Base-by-base conservation (phyloP, 768 basidiomycete species). In the Lepiota brunneoincarnata region DNA sequence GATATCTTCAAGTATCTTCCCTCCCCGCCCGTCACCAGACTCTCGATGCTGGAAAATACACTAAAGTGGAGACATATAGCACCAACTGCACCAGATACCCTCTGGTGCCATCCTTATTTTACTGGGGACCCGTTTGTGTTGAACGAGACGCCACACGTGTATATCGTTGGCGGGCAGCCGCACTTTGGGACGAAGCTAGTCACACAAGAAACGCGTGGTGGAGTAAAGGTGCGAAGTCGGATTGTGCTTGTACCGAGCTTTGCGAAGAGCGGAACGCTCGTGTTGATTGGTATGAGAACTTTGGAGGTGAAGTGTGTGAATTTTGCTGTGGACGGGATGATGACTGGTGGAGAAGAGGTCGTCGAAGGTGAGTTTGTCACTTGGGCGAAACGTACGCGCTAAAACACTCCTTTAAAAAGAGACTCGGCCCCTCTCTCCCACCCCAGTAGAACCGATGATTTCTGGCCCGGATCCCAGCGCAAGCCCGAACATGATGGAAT, bases 51-150 rank as follows among this genome's bases (percentile, higher is more conserved):
- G 9, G 80, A 85, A 63, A 76, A 86, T 38, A 95, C 93, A 10
- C 75, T 99, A 31, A 82, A 78, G 61, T 99, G 96, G 97, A 76
- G 94, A 54, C 96, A 98, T 72, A 84, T 97, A 67, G 94, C 97
- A n/a, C 97, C 97, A 3, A 98, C 97, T 6, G 96, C 96, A 21
- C 97, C 97, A 23, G 97, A 99, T 69, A 99, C 97, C 1, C 78
- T 99, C 3, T 98, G 94, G 94, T 98, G 97, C 62, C 95, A 98
- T 67, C 97, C 97, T 15, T 98, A 89, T 73, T 82, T 89, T 46
- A 76, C 82, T 24, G 73, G 75, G 15, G 97, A 99, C 65, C 97
- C 97, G 0, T 99, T 99, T 71, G 76, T 97, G 52, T 77, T 99
- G 28, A 62, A 72, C n/a, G 79, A 86, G 64, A 87, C 92, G 7